Evolutionary conservation across 257 asterid genomes (phyloP).

Genomic region (Osmanthus fragrans): DNA sequence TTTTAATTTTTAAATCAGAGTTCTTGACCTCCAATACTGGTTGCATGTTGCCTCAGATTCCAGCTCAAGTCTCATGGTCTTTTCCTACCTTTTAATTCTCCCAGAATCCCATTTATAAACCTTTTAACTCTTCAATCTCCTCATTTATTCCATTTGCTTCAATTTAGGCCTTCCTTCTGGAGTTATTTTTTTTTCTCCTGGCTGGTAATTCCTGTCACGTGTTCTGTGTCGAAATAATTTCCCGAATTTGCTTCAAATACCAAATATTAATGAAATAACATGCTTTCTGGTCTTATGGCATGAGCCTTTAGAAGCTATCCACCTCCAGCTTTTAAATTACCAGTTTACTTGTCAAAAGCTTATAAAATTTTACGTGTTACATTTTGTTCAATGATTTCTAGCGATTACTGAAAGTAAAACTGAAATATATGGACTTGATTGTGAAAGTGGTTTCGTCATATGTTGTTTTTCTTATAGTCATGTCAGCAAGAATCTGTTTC

Average conservation of each 20-base stretch:
- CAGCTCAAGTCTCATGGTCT: too few species aligned
- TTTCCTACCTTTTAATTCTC: too few species aligned
- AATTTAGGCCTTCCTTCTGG: not conserved
- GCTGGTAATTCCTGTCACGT: not conserved
- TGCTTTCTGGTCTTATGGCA: not conserved
- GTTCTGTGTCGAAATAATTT: not conserved
- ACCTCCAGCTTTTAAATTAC: not conserved
- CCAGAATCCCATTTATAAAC: too few species aligned
- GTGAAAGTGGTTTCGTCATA: not conserved
- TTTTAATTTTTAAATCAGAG: too few species aligned
- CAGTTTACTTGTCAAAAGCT: not conserved
- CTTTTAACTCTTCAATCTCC: too few species aligned
- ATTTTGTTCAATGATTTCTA: too few species aligned
- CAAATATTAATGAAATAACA: not conserved
- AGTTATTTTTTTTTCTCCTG: not conserved
- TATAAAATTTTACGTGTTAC: not conserved
- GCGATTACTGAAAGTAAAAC: too few species aligned
- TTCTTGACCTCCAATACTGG: too few species aligned
- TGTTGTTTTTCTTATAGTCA: slow-evolving; percentile 3
- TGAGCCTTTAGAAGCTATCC: slow-evolving; percentile 7
- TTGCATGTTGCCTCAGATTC: too few species aligned
- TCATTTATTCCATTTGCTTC: not conserved
- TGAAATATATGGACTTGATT: not conserved
- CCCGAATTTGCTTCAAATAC: not conserved
- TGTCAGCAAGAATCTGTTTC: slow-evolving; percentile 2